A percentile compares a stretch with the other conserved stretches of the same genome.
phyloP scores from a whole-genome alignment of 805 yeast species.

The Metschnikowia gelsemii region DNA sequence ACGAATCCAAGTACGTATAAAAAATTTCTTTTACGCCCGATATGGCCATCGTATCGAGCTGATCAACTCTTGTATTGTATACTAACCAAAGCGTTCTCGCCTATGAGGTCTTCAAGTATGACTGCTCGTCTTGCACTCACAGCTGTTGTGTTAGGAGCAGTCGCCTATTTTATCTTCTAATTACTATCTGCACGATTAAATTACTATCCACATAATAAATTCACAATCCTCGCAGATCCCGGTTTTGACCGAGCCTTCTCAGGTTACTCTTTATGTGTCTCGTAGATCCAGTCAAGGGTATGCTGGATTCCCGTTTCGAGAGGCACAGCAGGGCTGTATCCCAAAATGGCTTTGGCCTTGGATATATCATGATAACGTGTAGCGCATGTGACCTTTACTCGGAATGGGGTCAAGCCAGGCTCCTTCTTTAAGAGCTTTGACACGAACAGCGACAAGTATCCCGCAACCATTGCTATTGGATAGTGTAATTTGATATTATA shows the following conservation, averaged over 20 bases:
- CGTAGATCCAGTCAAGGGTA: slow-evolving; percentile 89
- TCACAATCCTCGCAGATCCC: too few relatives aligned
- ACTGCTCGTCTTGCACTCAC: slow-evolving; percentile 5
- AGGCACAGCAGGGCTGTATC: slow-evolving; percentile 76
- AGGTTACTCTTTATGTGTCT: slow-evolving; percentile 32
- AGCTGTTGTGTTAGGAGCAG: slow-evolving; percentile 6
- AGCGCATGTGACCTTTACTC: slow-evolving; percentile 91
- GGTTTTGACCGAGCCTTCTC: neutral
- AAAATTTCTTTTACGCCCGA: too few relatives aligned
- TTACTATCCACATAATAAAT: too few relatives aligned
- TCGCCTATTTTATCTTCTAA: slow-evolving; percentile 6
- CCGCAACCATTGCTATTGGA: slow-evolving; percentile 76
- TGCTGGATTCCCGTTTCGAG: slow-evolving; percentile 75
- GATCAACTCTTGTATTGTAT: too few relatives aligned
- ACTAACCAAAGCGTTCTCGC: neutral
- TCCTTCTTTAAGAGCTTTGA: slow-evolving; percentile 74
- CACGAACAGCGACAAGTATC: slow-evolving; percentile 75
- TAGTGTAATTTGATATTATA: slow-evolving; percentile 66
- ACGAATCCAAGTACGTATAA: slow-evolving; percentile 5
- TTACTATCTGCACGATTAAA: neutral
- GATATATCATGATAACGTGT: slow-evolving; percentile 87
- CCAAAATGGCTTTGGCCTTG: slow-evolving; percentile 77
- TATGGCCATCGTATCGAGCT: too few relatives aligned
- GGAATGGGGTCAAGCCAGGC: slow-evolving; percentile 92
- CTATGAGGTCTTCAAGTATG: slow-evolving; percentile 8